Evolutionary conservation across 768 basidiomycete species (phyloP), one percentile per base, ranked within the genome.

Genomic region (Candolleomyces eurysporus): DNA sequence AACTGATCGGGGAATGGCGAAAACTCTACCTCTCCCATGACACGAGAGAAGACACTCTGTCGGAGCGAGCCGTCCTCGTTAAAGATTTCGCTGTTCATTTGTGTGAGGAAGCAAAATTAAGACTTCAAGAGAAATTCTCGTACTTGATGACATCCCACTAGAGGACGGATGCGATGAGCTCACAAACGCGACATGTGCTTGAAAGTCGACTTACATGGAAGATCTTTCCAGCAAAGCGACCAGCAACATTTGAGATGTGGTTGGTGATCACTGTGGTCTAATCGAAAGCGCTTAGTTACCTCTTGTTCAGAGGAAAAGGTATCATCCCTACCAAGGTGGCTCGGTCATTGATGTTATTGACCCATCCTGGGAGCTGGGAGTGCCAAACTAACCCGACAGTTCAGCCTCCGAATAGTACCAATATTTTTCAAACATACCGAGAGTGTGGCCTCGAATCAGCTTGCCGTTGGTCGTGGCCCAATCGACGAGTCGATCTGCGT

Each of bases 31-130:
- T 73, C 71, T 61, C 79, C 79, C 39, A 82, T 70, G 55, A 79
- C 74, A 62, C 76, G 76, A 59, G 64, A 74, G 71, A 79, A 81
- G 39, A 81, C 77, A 49, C 75, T 75, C 22, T 64, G 67, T 31
- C 77, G 73, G 54, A 80, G 62, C 52, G 70, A 69, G 40, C 80
- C 80, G 65, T 80, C 72, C 58, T 81, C 81, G 68, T 78, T 79
- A 65, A 82, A 74, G 56, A 77, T 76, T 70, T 81, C 80, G 60
- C 75, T 75, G 50, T n/a, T 13, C 26, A 32, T 3, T n/a, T 14
- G 60, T 72, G 51, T 67, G 62, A 45, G 65, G 66, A 52, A 48
- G 40, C 2, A 5, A 30, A 39, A 9, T 6, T 36, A 1, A 7
- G 36, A 5, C 36, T 36, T 36, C 11, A 26, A 32, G 16, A 21